Evolutionary conservation across 371 early-diverging fungal species (phyloP), one percentile per base, ranked within the genome.

Genomic region (Modicella reniformis): DNA sequence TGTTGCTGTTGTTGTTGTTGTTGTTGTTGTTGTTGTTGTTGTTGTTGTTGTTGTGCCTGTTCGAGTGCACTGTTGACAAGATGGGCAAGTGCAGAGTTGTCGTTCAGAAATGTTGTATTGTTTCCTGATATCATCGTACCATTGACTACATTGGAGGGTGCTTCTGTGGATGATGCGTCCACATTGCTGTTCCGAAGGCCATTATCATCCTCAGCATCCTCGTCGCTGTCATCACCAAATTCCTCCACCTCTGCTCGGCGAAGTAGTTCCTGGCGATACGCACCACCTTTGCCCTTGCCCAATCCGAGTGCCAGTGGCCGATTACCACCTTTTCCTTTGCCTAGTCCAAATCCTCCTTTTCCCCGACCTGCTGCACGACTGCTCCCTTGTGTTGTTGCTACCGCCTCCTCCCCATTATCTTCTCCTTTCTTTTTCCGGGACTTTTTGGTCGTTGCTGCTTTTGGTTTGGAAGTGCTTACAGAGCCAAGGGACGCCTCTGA

Each of bases 281-380:
- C 79, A 9, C 79, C 79, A 15, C 79, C 79, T 40, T 77, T 77
- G 30, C 79, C 79, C 25, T 77, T 77, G 9, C 79, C 79, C 5
- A 77, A 64, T 17, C 79, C 79, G 28, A 71, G 61, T 1, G 65
- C 77, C 68, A 77, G 60, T 4, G 70, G 62, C n/a, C 68, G 65
- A 29, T 70, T 68, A 3, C 76, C 72, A 13, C 72, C 65, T 32
- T 72, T 77, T 28, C 76, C 76, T 32, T 71, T 71, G 56, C 79
- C 79, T 19, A 77, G 48, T 17, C 77, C 76, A 52, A 59, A 70
- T 0, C 76, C 76, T 15, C 71, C 71, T 49, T 71, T 76, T 52
- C 76, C 77, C 29, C 72, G 60, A n/a, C 72, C 77, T 30, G 59
- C 67, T 25, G 71, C 76, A 17, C 58, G n/a, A 19, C 71, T 60